Evolutionary conservation across 1,284 basidiomycete species (phyloP), one percentile per base, ranked within the genome.

Genomic region (Stygiomarasmius scandens): DNA sequence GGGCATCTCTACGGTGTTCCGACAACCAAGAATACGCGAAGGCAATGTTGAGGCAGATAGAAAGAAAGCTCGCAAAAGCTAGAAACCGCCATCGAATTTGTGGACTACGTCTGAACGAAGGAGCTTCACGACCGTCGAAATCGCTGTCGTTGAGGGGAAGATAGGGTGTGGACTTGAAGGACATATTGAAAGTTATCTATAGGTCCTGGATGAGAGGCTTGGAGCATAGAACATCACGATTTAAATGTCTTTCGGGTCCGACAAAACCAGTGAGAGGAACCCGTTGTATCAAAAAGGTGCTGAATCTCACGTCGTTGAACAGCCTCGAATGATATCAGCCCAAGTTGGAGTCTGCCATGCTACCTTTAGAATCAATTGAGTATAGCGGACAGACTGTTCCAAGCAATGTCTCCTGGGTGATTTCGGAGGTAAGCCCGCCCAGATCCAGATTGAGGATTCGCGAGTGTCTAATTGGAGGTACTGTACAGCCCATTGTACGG

Each of bases 71-170:
- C 23, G 36, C 47, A 45, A 52, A 34, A 48, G 8, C 24, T 29
- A 49, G 25, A 52, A 12, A n/a, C 38, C 38, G 14, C n/a, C n/a
- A 19, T 41, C 38, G 25, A 56, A 12, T 20, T 19, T 38, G 32
- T 4, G 11, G 22, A 23, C 2, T 11, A 20, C 1, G 19, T 25
- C 41, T 32, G 14, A 5, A 27, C 22, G 34, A 1, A 12, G 38
- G 19, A 50, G 23, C 6, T 22, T 24, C 27, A 16, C 20, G 24
- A 24, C 25, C 29, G 43, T 52, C 49, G 9, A 32, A 36, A 10
- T 56, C 44, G n/a, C 50, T 19, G 6, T 38, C 43, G 20, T 16
- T 56, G 50, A 57, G 55, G 16, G 55, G 55, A 20, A 52, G 29
- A 48, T 57, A 57, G 6, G 38, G 25, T 19, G 38, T 20, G 20